These are phyloP conservation scores for Malus hybrid DNA, from an alignment of 331 rosid species.

Conservation along the genomic window DNA sequence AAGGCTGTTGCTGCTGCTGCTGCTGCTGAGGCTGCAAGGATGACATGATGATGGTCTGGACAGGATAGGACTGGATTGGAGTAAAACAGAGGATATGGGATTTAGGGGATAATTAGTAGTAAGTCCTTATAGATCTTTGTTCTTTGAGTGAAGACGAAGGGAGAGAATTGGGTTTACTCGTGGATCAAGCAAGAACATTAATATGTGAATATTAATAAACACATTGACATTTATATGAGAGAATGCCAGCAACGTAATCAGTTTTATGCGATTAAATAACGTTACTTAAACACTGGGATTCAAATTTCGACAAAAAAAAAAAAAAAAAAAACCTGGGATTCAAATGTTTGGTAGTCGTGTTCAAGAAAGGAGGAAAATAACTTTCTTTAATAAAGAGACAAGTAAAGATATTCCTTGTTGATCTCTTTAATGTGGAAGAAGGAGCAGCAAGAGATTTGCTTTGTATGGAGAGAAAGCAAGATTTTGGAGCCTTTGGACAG, in stretches of 20 bases:
- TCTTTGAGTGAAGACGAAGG: constrained; percentile 54
- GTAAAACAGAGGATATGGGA: not conserved
- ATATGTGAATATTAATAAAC: not conserved
- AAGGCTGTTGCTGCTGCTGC: constrained; percentile 33
- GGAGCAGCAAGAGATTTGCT: constrained; percentile 38
- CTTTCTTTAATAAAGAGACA: constrained; percentile 62
- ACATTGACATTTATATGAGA: not conserved
- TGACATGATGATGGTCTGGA: not conserved
- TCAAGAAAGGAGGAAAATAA: constrained; percentile 24
- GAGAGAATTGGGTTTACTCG: constrained; percentile 32
- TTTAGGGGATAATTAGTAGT: constrained; percentile 8
- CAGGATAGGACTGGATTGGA: not conserved
- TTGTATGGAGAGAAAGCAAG: constrained; percentile 67
- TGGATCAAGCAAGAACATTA: constrained; percentile 31
- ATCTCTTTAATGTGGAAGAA: constrained; percentile 19
- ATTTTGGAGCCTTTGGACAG: constrained; percentile 44
- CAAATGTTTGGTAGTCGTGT: constrained; percentile 24
- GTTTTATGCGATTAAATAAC: not conserved
- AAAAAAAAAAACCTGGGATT: not conserved
- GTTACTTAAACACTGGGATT: not conserved
- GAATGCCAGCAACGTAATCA: not conserved
- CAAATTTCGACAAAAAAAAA: too few relatives aligned
- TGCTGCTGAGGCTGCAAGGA: constrained; percentile 11
- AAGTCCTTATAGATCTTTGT: constrained; percentile 16
- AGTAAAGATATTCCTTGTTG: constrained; percentile 46